Evolutionary conservation across 768 basidiomycete genomes (phyloP).

Genomic region (Pseudohyphozyma bogoriensis): DNA sequence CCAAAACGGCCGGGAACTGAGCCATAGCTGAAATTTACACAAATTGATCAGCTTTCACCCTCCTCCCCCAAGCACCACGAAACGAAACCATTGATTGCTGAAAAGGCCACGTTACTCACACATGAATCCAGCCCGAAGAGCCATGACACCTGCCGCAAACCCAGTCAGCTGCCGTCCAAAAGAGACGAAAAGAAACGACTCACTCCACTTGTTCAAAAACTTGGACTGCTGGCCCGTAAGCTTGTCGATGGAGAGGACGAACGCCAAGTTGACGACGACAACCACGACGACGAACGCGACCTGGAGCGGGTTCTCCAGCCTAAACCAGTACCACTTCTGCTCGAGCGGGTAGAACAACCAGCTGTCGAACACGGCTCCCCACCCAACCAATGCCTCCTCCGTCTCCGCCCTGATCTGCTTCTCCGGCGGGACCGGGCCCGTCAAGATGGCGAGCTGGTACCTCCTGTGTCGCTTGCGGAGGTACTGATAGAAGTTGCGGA

Average conservation of each 20-base stretch:
- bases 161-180: not conserved
- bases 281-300: slow-evolving; percentile 13
- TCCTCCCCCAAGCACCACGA: no score
- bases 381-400: not conserved
- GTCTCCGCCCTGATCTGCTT: not conserved
- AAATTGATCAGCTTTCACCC: not conserved
- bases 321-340: not conserved
- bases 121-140: not conserved
- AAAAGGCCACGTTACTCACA: not conserved
- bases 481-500: not conserved
- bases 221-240: not conserved
- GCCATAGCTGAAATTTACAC: slow-evolving; percentile 20
- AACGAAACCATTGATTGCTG: not conserved
- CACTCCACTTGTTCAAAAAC: no score
- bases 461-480: not conserved
- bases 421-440: not conserved
- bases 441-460: not conserved
- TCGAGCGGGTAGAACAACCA: not conserved
- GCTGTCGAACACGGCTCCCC: not conserved
- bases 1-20: slow-evolving; percentile 20
- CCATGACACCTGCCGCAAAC: not conserved
- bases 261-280: slow-evolving; percentile 17
- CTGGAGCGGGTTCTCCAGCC: slow-evolving; percentile 16
- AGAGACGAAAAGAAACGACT: not conserved
- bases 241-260: slow-evolving; percentile 5